Evolutionary conservation across 2,329 filamentous ascomycete genomes (phyloP).

Genomic region (Fusarium paranaense): DNA sequence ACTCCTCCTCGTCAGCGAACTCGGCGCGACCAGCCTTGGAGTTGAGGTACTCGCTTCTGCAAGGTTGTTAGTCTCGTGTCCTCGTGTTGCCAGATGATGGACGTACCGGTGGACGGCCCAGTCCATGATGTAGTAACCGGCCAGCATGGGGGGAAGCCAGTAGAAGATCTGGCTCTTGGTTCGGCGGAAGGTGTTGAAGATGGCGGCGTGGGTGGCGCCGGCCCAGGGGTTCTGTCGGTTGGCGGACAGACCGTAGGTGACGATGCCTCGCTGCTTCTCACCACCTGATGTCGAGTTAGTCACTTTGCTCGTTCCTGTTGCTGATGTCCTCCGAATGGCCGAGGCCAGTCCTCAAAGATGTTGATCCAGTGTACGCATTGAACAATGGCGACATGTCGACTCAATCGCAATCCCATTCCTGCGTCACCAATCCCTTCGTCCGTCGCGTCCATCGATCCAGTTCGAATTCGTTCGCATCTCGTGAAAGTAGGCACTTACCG

Average conservation of each 20-base stretch:
- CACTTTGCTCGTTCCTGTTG: neutral
- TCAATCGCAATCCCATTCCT: constrained; percentile 33
- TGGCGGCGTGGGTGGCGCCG: constrained; percentile 79
- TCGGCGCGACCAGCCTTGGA: constrained; percentile 78
- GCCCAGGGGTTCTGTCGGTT: constrained; percentile 93
- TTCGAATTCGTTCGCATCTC: constrained; percentile 33
- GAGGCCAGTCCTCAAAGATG: constrained; percentile 1
- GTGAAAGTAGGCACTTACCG: constrained; percentile 66
- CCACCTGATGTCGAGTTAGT: constrained; percentile 59
- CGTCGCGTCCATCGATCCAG: constrained; percentile 34
- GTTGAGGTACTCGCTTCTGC: constrained; percentile 84
- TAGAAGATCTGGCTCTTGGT: constrained; percentile 89
- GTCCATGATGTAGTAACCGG: constrained; percentile 84
- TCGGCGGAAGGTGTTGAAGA: constrained; percentile 96
- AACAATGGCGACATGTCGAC: neutral
- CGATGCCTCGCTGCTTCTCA: constrained; percentile 71
- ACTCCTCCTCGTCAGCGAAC: constrained; percentile 60
- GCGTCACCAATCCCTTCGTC: constrained; percentile 37
- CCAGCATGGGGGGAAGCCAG: constrained; percentile 81
- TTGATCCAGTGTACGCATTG: neutral
- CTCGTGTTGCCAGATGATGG: neutral
- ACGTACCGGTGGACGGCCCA: constrained; percentile 92
- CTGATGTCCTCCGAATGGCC: neutral
- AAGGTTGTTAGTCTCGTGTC: constrained; percentile 18
- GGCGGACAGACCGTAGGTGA: constrained; percentile 80